A percentile compares a stretch with the other conserved stretches of the same genome.
These are phyloP conservation scores for Lasiodiplodia theobromae DNA, from an alignment of 2,329 filamentous ascomycete species.

Conservation along the genomic window DNA sequence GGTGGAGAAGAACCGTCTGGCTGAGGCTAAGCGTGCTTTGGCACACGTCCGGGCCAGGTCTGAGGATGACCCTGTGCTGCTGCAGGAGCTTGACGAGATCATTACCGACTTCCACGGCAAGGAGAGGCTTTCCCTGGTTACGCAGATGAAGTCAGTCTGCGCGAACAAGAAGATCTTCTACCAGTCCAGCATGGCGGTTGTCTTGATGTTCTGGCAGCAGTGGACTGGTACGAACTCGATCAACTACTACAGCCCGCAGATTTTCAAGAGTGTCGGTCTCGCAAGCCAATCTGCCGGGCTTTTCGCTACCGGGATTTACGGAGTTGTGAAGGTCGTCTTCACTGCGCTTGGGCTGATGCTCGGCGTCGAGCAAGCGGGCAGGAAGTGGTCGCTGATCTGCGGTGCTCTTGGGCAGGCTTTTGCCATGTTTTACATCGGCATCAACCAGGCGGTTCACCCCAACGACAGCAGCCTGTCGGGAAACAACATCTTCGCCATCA, in stretches of 20 bases:
- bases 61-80: constrained; percentile 45
- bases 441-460: constrained; percentile 46
- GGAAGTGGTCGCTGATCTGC: constrained; percentile 54
- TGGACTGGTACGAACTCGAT: constrained; percentile 41
- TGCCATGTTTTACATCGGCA: constrained; percentile 51
- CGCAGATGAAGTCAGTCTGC: constrained; percentile 49
- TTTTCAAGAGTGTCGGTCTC: constrained; percentile 53
- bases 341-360: constrained; percentile 54
- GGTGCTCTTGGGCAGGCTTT: constrained; percentile 53
- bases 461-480: constrained; percentile 41
- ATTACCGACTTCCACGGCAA: constrained; percentile 51
- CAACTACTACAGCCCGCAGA: constrained; percentile 54
- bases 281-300: constrained; percentile 47
- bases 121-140: constrained; percentile 49
- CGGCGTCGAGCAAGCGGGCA: constrained; percentile 54
- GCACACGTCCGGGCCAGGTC: constrained; percentile 48
- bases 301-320: constrained; percentile 57
- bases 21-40: constrained; percentile 53
- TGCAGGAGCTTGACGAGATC: constrained; percentile 53
- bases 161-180: constrained; percentile 50
- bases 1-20: constrained; percentile 58
- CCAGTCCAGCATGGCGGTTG: constrained; percentile 50
- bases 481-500: constrained; percentile 54
- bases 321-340: constrained; percentile 55
- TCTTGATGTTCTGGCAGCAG: constrained; percentile 55